Evolutionary conservation across 306 rosid genomes (phyloP).

Genomic region (Mimosa pudica): DNA sequence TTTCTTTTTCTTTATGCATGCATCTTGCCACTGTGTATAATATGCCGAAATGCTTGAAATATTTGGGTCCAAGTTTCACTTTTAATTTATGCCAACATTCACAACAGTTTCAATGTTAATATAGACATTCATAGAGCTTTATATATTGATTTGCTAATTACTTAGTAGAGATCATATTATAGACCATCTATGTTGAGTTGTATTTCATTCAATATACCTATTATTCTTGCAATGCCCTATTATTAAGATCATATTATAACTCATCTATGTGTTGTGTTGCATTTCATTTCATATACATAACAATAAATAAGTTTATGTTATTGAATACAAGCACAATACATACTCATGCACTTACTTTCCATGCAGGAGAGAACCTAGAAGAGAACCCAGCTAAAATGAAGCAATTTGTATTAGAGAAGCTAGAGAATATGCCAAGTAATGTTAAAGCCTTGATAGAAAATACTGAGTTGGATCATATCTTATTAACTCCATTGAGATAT

Average conservation of each 20-base stretch:
- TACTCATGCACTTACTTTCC: background rate
- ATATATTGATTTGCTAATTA: background rate
- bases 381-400: slow-evolving; percentile 46
- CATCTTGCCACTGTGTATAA: background rate
- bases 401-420: slow-evolving; percentile 52
- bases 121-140: background rate
- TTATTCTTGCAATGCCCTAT: too few species aligned
- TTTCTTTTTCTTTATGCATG: background rate
- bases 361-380: slow-evolving; percentile 48
- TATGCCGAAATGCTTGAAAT: background rate
- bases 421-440: slow-evolving; percentile 49
- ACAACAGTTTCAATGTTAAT: background rate
- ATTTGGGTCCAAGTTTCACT: background rate
- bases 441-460: slow-evolving; percentile 45
- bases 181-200: background rate
- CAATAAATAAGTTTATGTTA: background rate
- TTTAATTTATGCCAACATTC: background rate
- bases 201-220: background rate
- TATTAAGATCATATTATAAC: background rate
- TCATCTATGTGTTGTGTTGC: background rate
- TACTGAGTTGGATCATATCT: slow-evolving; percentile 40
- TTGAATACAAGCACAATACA: background rate
- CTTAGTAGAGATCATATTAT: background rate
- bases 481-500: slow-evolving; percentile 45
- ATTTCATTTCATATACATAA: background rate